A percentile compares a stretch with the other conserved stretches of the same genome.
These are phyloP conservation scores for Baorangia bicolor DNA, from an alignment of 768 basidiomycete species.

Conservation along the genomic window DNA sequence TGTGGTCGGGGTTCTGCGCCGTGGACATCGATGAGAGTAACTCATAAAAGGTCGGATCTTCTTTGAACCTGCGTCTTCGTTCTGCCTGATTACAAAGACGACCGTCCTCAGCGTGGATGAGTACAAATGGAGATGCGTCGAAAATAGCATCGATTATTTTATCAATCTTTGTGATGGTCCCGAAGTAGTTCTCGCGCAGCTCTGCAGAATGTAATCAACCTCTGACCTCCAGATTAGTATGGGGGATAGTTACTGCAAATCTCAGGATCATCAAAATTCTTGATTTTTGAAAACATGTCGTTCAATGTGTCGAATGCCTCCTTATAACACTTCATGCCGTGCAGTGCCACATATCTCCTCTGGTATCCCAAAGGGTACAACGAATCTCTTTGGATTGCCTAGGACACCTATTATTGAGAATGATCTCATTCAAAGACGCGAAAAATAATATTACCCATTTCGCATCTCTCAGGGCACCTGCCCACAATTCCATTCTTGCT, in stretches of 20 bases:
- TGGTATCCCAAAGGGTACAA: background rate
- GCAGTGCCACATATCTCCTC: conserved; percentile 2
- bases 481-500: background rate
- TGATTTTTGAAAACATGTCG: background rate
- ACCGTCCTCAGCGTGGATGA: conserved; percentile 10
- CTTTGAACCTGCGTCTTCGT: background rate
- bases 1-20: background rate
- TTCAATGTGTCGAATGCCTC: background rate
- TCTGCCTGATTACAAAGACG: background rate
- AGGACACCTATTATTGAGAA: background rate
- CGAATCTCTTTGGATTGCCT: conserved; percentile 4
- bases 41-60: background rate
- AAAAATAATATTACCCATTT: background rate
- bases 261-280: background rate
- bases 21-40: conserved; percentile 6
- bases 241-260: background rate
- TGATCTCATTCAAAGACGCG: background rate
- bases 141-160: background rate
- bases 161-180: background rate
- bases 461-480: conserved; percentile 4
- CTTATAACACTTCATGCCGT: background rate
- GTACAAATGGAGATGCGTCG: conserved; percentile 4
- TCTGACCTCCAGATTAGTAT: background rate
- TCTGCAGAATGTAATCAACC: background rate
- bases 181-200: background rate